Base-by-base conservation (phyloP, 345 rosid genomes). In the Euclidium syriacum region DNA sequence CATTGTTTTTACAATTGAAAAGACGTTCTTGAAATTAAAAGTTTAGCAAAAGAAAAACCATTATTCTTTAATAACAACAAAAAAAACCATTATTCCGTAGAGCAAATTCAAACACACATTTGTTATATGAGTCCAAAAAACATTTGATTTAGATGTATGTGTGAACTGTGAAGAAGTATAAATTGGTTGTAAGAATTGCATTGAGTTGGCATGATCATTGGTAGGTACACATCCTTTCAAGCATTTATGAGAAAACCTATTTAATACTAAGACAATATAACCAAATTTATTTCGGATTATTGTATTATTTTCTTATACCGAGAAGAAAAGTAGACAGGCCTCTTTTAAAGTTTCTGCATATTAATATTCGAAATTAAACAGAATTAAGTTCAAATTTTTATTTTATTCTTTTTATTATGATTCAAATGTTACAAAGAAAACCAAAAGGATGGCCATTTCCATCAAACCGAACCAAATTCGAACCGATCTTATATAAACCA, bases 161-260 rank as follows among this genome's bases (percentile, higher is more conserved):
- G 54, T 29, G 33, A 29, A n/a, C n/a, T n/a, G n/a, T n/a, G n/a
- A n/a, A n/a, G n/a, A 67, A 26, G 16, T 51, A 50, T 58, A 67
- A 58, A 58, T n/a, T 67, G 60, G 60, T 41, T 50, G 66, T 32
- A 68, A 59, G 65, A 59, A 52, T 33, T 60, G 61, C 73, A 68
- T 68, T 60, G 67, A 68, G 67, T 68, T 68, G 62, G 67, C 52
- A 43, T 43, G 40, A 61, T 43, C 34, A 61, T 44, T 53, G 62
- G 73, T 69, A 19, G 67, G 68, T 69, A 59, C 35, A 61, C 73
- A 69, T 69, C 63, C 26, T 61, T 44, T 62, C 62, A 52, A 7
- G 62, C 73, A 69, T 61, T 69, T 52, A 69, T 61, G 33, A 4
- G 48, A 59, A 1, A 32, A 50, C 43, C 39, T 20, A 46, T 56